Evolutionary conservation across 2,329 filamentous ascomycete genomes (phyloP).

Genomic region (Botryotinia calthae): DNA sequence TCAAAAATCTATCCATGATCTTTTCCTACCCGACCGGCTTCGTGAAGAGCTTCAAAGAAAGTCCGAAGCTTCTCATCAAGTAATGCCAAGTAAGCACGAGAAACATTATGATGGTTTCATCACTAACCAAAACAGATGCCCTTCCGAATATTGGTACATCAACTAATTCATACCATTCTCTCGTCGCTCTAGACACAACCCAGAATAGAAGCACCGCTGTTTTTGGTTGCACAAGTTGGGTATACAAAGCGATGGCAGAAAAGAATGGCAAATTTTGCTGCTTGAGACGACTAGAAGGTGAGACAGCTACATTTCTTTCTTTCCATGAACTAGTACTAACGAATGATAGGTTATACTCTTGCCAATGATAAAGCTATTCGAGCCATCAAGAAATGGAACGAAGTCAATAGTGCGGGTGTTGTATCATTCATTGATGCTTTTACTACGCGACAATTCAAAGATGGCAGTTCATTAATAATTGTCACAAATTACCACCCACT

Average conservation of each 20-base stretch:
- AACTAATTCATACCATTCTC: constrained; percentile 86
- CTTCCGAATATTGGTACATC: constrained; percentile 55
- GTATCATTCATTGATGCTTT: constrained; percentile 90
- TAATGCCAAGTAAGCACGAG: constrained; percentile 65
- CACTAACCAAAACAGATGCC: constrained; percentile 40
- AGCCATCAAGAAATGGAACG: constrained; percentile 84
- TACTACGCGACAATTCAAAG: constrained; percentile 87
- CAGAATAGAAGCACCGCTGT: constrained; percentile 73
- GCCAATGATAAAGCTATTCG: constrained; percentile 88
- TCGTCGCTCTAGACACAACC: constrained; percentile 82
- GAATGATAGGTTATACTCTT: constrained; percentile 66
- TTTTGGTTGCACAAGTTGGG: constrained; percentile 88
- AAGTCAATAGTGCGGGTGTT: constrained; percentile 75
- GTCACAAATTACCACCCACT: constrained; percentile 91
- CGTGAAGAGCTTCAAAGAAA: constrained; percentile 89
- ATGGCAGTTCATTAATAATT: constrained; percentile 83
- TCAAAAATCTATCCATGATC: constrained; percentile 82
- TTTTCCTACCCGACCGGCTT: constrained; percentile 84
- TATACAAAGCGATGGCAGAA: constrained; percentile 88
- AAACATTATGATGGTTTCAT: background rate
- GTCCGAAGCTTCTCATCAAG: constrained; percentile 78
- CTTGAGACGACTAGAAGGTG: constrained; percentile 78
- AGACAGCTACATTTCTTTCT: constrained; percentile 18
- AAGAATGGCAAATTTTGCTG: constrained; percentile 90
- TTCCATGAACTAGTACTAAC: background rate